Conservation (phyloP, 495 filamentous ascomycete species). For the Daldinia childiae region DNA sequence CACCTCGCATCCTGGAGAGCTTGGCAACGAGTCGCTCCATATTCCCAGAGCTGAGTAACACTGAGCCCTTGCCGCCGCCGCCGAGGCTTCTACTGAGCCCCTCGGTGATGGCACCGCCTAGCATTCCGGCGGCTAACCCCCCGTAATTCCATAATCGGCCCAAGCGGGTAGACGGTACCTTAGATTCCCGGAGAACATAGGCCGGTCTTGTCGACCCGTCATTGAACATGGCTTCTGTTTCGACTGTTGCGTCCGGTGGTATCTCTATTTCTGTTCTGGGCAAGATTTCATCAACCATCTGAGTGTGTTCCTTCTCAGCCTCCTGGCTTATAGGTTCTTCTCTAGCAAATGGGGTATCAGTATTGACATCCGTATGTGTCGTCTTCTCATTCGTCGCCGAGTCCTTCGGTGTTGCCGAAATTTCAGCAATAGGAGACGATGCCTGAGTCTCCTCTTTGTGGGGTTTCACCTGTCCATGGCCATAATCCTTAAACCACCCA, state of each 20-base stretch:
- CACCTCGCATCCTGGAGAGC: conserved; percentile 94
- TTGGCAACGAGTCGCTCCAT: conserved; percentile 92
- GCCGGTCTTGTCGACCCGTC: conserved; percentile 31
- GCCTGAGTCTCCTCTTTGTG: conserved; percentile 19
- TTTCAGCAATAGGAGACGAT: conserved; percentile 35
- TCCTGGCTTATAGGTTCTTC: conserved; percentile 21
- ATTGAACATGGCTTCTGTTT: conserved; percentile 17
- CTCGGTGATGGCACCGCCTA: conserved; percentile 91
- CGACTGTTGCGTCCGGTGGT: conserved; percentile 10
- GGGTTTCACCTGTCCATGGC: conserved; percentile 34
- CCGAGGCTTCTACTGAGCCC: conserved; percentile 74
- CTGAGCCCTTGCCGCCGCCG: conserved; percentile 68
- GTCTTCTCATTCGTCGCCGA: conserved; percentile 36
- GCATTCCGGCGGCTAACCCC: conserved; percentile 92
- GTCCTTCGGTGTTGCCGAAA: conserved; percentile 3
- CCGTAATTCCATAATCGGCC: conserved; percentile 94
- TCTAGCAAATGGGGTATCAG: conserved; percentile 22
- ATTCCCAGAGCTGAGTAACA: conserved; percentile 89
- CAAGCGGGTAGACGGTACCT: conserved; percentile 87
- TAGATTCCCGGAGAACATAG: conserved; percentile 87
- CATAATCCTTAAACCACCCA: conserved; percentile 47
- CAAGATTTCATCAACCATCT: conserved; percentile 32
- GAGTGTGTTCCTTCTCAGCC: conserved; percentile 31
- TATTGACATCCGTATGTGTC: conserved; percentile 33
- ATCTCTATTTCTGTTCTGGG: conserved; percentile 27